Base-by-base conservation (phyloP, 768 basidiomycete species). In the Boletus edulis region DNA sequence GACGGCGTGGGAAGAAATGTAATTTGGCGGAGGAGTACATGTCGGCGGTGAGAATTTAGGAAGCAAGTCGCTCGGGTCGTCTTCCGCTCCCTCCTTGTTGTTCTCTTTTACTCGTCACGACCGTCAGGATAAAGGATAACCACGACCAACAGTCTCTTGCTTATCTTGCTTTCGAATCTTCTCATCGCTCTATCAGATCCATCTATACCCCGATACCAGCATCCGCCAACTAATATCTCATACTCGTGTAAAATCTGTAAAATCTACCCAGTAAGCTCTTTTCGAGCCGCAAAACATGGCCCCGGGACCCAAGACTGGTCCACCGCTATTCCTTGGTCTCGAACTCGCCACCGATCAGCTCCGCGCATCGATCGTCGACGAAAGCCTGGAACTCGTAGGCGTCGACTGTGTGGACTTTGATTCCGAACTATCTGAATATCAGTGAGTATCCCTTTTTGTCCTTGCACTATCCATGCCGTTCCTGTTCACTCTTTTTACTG, bases 381-480 rank as follows among this genome's bases (percentile, higher is more conserved):
- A 90, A 66, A 83, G 81, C 55, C 78, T 93, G 51, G 90, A 91
- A 67, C 78, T 92, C 47, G 83, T 92, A 22, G 90, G 87, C 17
- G 87, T 90, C 32, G 91, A 93, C 68, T 80, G 80, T 53, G 84
- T 93, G 46, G 89, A 92, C 68, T 93, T 93, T 73, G 91, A 93
- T 68, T 73, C 80, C 15, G 90, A 92, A 67, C 62, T 92, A 56
- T 65, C 85, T 44, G 89, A 92, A 73, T 90, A 87, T 71, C 86
- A 89, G 90, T 92, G 72, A 75, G 87, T 83, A 29, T 42, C 9
- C 49, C 18, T 44, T 44, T 39, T 22, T 38, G 34, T 58, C 46
- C 17, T 54, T 49, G 52, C 31, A 5, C 20, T 51, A 44, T 32
- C 29, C 37, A 34, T 31, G 12, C 20, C 34, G n/a, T 46, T 4